Evolutionary conservation across 1,284 basidiomycete genomes (phyloP).

Genomic region (Leucoagaricus sp.): DNA sequence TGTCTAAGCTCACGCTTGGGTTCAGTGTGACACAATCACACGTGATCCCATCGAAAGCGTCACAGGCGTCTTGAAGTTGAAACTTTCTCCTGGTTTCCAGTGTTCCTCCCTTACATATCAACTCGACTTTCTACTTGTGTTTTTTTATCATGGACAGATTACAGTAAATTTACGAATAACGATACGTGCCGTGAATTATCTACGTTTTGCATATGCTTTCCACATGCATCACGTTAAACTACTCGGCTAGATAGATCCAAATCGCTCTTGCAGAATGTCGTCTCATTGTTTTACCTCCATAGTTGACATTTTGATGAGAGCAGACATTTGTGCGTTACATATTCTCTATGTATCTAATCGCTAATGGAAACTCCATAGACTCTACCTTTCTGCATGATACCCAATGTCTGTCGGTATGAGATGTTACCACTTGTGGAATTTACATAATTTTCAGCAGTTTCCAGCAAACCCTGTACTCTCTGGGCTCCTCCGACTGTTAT

Average conservation of each 20-base stretch:
- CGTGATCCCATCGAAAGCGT: background rate
- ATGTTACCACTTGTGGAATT: no score
- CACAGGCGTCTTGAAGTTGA: background rate
- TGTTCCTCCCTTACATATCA: background rate
- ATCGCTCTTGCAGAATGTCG: slow-evolving; percentile 57
- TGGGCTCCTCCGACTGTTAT: no score
- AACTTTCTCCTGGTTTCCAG: no score
- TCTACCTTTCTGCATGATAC: no score
- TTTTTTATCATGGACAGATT: no score
- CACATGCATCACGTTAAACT: slow-evolving; percentile 66
- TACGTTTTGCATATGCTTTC: slow-evolving; percentile 48
- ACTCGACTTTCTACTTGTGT: background rate
- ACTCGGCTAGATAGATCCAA: slow-evolving; percentile 52
- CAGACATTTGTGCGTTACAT: slow-evolving; percentile 43
- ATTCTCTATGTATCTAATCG: no score
- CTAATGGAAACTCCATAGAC: no score
- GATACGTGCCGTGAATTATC: slow-evolving; percentile 71
- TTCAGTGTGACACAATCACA: background rate
- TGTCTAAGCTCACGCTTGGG: no score
- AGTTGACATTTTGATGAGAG: slow-evolving; percentile 61
- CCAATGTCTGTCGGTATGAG: no score
- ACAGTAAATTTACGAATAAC: no score
- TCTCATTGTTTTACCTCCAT: slow-evolving; percentile 35
- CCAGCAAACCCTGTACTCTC: no score
- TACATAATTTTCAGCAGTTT: no score